A percentile compares a stretch with the other conserved stretches of the same genome.
Conservation (phyloP, 805 yeast genomes). For the Yamadazyma philogaea region DNA sequence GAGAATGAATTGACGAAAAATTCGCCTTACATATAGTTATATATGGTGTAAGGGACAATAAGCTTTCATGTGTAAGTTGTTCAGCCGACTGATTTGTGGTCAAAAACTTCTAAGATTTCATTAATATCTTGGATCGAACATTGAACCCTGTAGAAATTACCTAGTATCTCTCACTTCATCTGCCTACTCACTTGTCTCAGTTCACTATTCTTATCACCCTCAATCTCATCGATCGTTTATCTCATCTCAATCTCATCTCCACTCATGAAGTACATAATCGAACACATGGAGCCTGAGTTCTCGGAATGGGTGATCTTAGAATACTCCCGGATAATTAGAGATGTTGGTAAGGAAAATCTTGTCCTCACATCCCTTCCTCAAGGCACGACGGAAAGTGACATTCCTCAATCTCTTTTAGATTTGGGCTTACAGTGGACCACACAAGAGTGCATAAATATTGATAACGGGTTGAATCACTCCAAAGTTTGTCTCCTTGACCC, state of each 20-base stretch:
- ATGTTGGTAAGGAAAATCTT: slow-evolving; percentile 75
- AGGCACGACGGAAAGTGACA: slow-evolving; percentile 55
- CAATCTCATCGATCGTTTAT: not conserved
- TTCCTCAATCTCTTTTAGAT: slow-evolving; percentile 58
- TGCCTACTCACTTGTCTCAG: not conserved
- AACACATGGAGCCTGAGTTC: slow-evolving; percentile 96
- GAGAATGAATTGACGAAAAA: no score
- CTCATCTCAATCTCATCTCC: not conserved
- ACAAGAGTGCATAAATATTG: slow-evolving; percentile 58
- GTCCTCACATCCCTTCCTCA: slow-evolving; percentile 73
- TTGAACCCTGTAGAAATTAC: no score
- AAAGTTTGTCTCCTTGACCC: slow-evolving; percentile 88
- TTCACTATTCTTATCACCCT: not conserved
- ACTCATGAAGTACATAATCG: slow-evolving; percentile 83
- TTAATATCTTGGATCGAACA: no score
- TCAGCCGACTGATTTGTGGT: no score
- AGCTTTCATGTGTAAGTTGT: no score
- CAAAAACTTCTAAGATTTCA: no score
- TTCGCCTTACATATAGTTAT: no score
- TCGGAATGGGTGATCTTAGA: slow-evolving; percentile 94
- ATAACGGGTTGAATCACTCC: slow-evolving; percentile 42
- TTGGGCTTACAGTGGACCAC: slow-evolving; percentile 81
- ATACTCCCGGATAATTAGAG: slow-evolving; percentile 76
- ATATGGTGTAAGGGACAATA: no score
- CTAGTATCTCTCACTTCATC: no score